These are phyloP conservation scores for Coniophora puteana DNA, from an alignment of 1,284 basidiomycete genomes.

Conservation along the genomic window DNA sequence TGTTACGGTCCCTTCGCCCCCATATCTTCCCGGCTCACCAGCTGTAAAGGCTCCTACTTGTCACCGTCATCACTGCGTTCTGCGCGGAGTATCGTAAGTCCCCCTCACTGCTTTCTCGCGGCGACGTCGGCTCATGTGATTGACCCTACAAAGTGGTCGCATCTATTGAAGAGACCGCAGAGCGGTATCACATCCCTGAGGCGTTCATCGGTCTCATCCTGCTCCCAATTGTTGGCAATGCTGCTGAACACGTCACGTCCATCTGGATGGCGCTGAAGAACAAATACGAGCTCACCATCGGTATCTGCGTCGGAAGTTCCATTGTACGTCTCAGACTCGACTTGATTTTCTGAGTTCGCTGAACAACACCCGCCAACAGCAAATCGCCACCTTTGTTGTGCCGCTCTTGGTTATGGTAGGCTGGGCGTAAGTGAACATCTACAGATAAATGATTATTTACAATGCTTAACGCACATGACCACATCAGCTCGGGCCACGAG, in stretches of 20 bases:
- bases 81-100: conserved; percentile 75
- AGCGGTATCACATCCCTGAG: conserved; percentile 78
- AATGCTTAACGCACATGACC: too few relatives aligned
- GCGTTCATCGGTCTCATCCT: conserved; percentile 76
- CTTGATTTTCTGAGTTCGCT: conserved; percentile 4
- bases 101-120: conserved; percentile 3
- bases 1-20: conserved; percentile 25
- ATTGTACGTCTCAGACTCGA: conserved; percentile 51
- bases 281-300: conserved; percentile 85
- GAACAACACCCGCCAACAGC: conserved; percentile 47
- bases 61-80: conserved; percentile 83
- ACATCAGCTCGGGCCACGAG: conserved; percentile 64
- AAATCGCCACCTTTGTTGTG: conserved; percentile 88
- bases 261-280: conserved; percentile 91
- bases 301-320: conserved; percentile 86
- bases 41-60: conserved; percentile 49
- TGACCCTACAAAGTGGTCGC: conserved; percentile 62
- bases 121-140: not conserved
- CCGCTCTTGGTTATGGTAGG: conserved; percentile 82
- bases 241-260: conserved; percentile 79
- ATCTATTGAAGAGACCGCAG: conserved; percentile 87
- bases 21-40: too few relatives aligned
- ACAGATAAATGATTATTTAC: not conserved
- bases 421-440: conserved; percentile 57
- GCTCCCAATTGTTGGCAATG: conserved; percentile 74